These are phyloP conservation scores for Annulohypoxylon nitens DNA, from an alignment of 495 filamentous ascomycete species.

Conservation along the genomic window DNA sequence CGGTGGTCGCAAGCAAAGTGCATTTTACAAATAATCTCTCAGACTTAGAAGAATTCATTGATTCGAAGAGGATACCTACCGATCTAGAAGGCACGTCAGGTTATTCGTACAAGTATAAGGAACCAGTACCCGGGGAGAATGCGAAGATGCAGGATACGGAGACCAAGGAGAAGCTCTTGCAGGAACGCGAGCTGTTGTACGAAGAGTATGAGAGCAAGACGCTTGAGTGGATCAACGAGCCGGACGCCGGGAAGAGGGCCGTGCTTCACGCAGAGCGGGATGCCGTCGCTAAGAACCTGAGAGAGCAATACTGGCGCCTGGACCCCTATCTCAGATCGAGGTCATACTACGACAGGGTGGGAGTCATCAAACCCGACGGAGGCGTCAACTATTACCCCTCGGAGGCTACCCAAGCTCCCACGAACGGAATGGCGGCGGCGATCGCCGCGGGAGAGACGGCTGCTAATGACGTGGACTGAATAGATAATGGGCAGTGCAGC, in stretches of 20 bases:
- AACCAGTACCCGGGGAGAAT: conserved; percentile 81
- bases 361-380: conserved; percentile 75
- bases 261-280: conserved; percentile 62
- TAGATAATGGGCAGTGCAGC: neutral
- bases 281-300: conserved; percentile 69
- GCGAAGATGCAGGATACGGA: conserved; percentile 74
- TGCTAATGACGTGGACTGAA: conserved; percentile 68
- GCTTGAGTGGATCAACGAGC: conserved; percentile 73
- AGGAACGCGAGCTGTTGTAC: conserved; percentile 70
- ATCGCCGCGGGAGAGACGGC: conserved; percentile 58
- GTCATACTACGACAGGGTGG: conserved; percentile 79
- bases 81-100: conserved; percentile 87
- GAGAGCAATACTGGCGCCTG: conserved; percentile 84
- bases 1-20: conserved; percentile 93
- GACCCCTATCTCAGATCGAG: conserved; percentile 82
- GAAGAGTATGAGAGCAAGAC: conserved; percentile 78
- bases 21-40: conserved; percentile 89
- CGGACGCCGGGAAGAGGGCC: conserved; percentile 51
- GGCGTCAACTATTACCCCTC: conserved; percentile 76
- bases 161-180: conserved; percentile 70
- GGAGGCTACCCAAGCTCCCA: conserved; percentile 46
- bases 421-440: conserved; percentile 45
- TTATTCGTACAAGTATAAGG: conserved; percentile 83
- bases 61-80: conserved; percentile 75
- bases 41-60: conserved; percentile 84